These are phyloP conservation scores for Penicillium sp. DNA, from an alignment of 2,329 filamentous ascomycete species.

Conservation along the genomic window DNA sequence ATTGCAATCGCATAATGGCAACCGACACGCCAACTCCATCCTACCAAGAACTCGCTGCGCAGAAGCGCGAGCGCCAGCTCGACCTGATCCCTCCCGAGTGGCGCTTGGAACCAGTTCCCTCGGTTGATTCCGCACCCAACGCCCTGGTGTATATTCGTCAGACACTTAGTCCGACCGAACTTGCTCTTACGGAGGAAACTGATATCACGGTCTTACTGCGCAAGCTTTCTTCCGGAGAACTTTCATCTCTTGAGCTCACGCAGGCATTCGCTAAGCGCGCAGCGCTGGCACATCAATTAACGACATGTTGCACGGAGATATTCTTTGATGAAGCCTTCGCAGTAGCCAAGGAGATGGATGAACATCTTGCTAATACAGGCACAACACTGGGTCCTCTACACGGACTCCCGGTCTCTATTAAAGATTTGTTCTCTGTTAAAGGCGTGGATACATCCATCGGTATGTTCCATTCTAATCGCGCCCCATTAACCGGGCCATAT, in stretches of 20 bases:
- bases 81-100: slow-evolving; percentile 25
- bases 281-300: slow-evolving; percentile 34
- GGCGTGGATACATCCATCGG: slow-evolving; percentile 26
- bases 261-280: slow-evolving; percentile 41
- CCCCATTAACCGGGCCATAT: too few relatives aligned
- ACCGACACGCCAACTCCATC: slow-evolving; percentile 6
- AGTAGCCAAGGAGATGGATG: slow-evolving; percentile 48
- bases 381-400: slow-evolving; percentile 57
- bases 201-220: slow-evolving; percentile 23
- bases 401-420: slow-evolving; percentile 56
- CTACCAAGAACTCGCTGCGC: slow-evolving; percentile 23
- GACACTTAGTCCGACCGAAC: slow-evolving; percentile 16
- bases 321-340: slow-evolving; percentile 52
- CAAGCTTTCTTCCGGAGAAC: slow-evolving; percentile 21
- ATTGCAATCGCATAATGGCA: slow-evolving; percentile 1
- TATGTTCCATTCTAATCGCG: not conserved
- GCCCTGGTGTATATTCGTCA: slow-evolving; percentile 19
- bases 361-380: slow-evolving; percentile 38
- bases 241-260: slow-evolving; percentile 22
- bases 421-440: slow-evolving; percentile 33
- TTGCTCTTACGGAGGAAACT: slow-evolving; percentile 24
- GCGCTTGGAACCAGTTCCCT: slow-evolving; percentile 23
- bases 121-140: slow-evolving; percentile 18
- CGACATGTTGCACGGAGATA: slow-evolving; percentile 50
- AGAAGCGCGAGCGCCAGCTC: slow-evolving; percentile 24